Conservation (phyloP, 1,284 basidiomycete species). For the Trichosporon asahii region DNA sequence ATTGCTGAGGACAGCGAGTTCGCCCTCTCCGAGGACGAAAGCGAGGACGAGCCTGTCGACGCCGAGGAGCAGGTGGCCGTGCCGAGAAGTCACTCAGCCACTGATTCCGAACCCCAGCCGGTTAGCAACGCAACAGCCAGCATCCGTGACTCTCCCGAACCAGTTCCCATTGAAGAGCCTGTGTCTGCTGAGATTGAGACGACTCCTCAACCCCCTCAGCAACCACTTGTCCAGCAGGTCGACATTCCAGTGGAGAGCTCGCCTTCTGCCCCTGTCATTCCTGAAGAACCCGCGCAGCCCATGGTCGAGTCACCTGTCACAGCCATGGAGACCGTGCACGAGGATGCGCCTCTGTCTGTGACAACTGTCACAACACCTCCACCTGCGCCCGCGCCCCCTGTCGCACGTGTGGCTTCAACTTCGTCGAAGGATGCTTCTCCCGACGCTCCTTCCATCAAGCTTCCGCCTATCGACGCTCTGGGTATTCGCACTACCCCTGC, state of each 20-base stretch:
- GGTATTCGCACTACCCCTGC: neutral
- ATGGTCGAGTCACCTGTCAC: neutral
- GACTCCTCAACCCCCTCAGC: neutral
- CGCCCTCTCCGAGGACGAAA: neutral
- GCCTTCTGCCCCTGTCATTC: neutral
- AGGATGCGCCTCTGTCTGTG: neutral
- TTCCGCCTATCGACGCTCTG: neutral
- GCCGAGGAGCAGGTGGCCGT: constrained; percentile 3
- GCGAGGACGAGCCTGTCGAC: constrained; percentile 13
- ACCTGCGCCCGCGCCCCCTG: neutral
- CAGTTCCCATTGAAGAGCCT: neutral
- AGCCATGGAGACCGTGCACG: neutral
- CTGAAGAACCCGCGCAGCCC: neutral
- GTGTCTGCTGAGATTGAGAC: neutral
- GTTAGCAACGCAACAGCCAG: neutral
- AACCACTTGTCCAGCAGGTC: neutral
- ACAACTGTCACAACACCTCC: neutral
- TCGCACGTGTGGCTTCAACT: no score
- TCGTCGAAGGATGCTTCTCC: neutral
- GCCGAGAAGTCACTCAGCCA: constrained; percentile 2
- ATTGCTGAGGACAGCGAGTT: constrained; percentile 11
- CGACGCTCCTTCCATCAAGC: constrained; percentile 4
- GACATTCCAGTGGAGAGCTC: neutral
- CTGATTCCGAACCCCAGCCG: constrained; percentile 6
- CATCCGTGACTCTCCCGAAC: neutral